Evolutionary conservation across 164 flowering plant genomes (phyloP).

Genomic region (Stephania yunnanensis): DNA sequence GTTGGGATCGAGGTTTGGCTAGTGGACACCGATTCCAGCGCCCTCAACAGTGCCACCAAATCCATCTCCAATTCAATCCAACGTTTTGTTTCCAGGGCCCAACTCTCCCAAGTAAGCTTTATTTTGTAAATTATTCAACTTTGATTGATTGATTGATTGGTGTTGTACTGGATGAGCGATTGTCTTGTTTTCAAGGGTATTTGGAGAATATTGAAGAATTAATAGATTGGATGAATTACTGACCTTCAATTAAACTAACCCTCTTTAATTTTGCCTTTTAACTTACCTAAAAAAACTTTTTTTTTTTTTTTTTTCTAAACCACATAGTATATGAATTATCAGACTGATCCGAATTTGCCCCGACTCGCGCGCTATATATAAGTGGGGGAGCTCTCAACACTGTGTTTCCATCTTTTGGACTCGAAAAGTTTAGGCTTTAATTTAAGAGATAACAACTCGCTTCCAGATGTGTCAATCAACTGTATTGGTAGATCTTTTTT

Average conservation of each 20-base stretch:
- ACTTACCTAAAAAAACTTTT: neutral
- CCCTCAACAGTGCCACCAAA: conserved; percentile 47
- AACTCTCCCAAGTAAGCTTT: conserved; percentile 52
- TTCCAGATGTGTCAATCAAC: no score
- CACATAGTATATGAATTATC: no score
- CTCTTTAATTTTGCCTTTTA: neutral
- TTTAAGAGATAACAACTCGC: no score
- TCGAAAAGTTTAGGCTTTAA: no score
- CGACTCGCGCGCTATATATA: no score
- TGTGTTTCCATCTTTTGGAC: no score
- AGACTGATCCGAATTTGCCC: no score
- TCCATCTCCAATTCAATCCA: conserved; percentile 43
- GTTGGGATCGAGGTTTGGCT: conserved; percentile 62
- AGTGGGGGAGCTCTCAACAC: no score
- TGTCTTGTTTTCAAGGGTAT: neutral
- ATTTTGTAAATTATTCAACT: neutral
- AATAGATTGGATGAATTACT: neutral
- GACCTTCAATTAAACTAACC: neutral
- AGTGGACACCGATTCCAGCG: conserved; percentile 48
- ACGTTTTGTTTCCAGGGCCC: conserved; percentile 52
- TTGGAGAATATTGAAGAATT: neutral
- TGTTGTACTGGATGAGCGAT: neutral
- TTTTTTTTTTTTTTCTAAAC: neutral
- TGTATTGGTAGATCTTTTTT: no score
- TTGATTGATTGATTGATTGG: neutral